Evolutionary conservation across 2,329 filamentous ascomycete species (phyloP).

Genomic region (Xylariaceae sp.): DNA sequence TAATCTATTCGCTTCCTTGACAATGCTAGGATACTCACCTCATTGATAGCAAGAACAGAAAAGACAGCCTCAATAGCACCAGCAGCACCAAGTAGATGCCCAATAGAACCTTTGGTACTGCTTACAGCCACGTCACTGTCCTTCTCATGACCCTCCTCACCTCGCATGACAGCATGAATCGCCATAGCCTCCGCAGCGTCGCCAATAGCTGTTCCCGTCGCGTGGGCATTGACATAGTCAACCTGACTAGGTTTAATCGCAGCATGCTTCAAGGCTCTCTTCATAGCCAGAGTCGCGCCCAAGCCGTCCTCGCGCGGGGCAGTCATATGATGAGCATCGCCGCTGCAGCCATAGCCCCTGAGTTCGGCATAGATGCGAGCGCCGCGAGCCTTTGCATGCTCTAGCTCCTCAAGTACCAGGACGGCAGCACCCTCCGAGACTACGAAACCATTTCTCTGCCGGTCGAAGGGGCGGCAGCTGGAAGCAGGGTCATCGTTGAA

Average conservation of each 20-base stretch:
- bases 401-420: slow-evolving; percentile 80
- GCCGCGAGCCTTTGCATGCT: slow-evolving; percentile 74
- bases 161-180: slow-evolving; percentile 71
- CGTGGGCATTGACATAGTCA: slow-evolving; percentile 94
- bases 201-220: slow-evolving; percentile 79
- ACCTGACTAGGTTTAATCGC: slow-evolving; percentile 62
- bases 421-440: slow-evolving; percentile 89
- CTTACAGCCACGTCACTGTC: slow-evolving; percentile 72
- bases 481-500: slow-evolving; percentile 67
- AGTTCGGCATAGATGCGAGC: slow-evolving; percentile 86
- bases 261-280: slow-evolving; percentile 69
- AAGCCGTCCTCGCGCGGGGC: slow-evolving; percentile 77
- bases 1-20: not conserved
- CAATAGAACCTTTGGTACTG: slow-evolving; percentile 89
- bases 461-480: slow-evolving; percentile 85
- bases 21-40: slow-evolving; percentile 52
- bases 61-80: slow-evolving; percentile 89
- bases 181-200: slow-evolving; percentile 84
- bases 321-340: slow-evolving; percentile 91
- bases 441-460: slow-evolving; percentile 75
- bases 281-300: slow-evolving; percentile 82
- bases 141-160: slow-evolving; percentile 58
- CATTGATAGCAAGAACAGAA: slow-evolving; percentile 68
- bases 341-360: slow-evolving; percentile 81
- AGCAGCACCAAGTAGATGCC: slow-evolving; percentile 85